A percentile compares a stretch with the other conserved stretches of the same genome.
Evolutionary conservation across 2,329 filamentous ascomycete species (phyloP).

Genomic region (Thyridium curvatum): DNA sequence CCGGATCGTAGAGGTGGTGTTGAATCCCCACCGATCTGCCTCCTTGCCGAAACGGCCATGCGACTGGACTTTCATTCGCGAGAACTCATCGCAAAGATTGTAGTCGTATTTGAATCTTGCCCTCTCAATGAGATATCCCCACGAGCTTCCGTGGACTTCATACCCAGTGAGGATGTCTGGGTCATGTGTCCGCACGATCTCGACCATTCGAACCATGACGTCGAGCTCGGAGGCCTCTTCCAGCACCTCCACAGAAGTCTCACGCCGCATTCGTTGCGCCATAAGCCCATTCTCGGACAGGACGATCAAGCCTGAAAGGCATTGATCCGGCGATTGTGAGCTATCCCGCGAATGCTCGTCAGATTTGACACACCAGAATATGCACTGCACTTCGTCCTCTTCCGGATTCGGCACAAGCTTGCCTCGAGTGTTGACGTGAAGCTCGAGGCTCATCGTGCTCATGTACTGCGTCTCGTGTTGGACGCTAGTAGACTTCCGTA

Average conservation of each 20-base stretch:
- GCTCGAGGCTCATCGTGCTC: slow-evolving; percentile 90
- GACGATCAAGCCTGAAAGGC: slow-evolving; percentile 61
- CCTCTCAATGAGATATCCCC: slow-evolving; percentile 93
- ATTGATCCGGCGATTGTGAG: slow-evolving; percentile 35
- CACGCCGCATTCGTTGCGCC: slow-evolving; percentile 54
- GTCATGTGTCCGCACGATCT: slow-evolving; percentile 77
- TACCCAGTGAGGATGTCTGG: slow-evolving; percentile 93
- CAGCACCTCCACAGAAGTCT: slow-evolving; percentile 58
- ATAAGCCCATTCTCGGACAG: slow-evolving; percentile 57
- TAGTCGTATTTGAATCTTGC: slow-evolving; percentile 82
- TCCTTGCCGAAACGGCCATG: slow-evolving; percentile 82
- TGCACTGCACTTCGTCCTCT: slow-evolving; percentile 77
- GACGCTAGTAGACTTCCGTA: slow-evolving; percentile 65
- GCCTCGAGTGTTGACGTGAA: slow-evolving; percentile 84
- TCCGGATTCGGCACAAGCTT: slow-evolving; percentile 82
- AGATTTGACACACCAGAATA: slow-evolving; percentile 86
- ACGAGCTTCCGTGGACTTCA: slow-evolving; percentile 87
- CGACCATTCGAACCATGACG: slow-evolving; percentile 76
- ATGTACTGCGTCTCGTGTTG: slow-evolving; percentile 87
- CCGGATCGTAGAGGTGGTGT: slow-evolving; percentile 82
- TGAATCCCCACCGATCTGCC: slow-evolving; percentile 87
- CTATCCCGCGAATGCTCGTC: slow-evolving; percentile 55
- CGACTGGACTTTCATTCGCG: slow-evolving; percentile 77
- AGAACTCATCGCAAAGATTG: slow-evolving; percentile 86
- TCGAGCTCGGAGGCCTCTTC: slow-evolving; percentile 78